phyloP scores from a whole-genome alignment of 345 rosid species.

The Eucalyptus shirleyi region DNA sequence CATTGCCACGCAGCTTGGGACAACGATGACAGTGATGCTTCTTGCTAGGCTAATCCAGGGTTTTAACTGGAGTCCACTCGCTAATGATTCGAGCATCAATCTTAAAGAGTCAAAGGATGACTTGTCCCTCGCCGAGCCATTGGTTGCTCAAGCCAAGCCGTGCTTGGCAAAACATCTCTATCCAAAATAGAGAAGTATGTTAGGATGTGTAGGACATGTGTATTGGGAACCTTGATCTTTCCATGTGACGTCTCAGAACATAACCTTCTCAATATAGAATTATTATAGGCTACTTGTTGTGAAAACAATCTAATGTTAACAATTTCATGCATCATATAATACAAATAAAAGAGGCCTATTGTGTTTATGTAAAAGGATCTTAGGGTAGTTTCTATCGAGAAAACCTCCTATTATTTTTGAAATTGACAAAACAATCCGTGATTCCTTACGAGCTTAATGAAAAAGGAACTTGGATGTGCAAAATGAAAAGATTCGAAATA shows the following conservation, averaged over 20 bases:
- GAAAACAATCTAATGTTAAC: background rate
- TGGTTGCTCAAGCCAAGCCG: background rate
- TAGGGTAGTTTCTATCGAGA: background rate
- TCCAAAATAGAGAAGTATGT: background rate
- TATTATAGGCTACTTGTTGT: background rate
- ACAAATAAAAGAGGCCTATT: background rate
- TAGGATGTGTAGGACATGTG: background rate
- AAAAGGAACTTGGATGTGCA: background rate
- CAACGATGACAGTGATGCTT: background rate
- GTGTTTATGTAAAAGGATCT: background rate
- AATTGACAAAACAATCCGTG: background rate
- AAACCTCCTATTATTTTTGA: too few relatives aligned
- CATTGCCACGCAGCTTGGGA: background rate
- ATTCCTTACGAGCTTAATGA: background rate
- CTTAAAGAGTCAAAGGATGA: background rate
- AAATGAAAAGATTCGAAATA: background rate
- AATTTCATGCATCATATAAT: background rate
- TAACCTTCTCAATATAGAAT: background rate
- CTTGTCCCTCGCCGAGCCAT: background rate
- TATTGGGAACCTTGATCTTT: background rate
- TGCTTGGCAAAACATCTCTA: background rate
- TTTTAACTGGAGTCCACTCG: background rate
- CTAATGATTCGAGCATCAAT: background rate
- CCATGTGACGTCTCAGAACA: background rate
- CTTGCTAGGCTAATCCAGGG: background rate